Percentiles rank a stretch among this genome's conserved stretches.
These are phyloP conservation scores for Vigna hirtella DNA, from an alignment of 306 rosid species.

Conservation along the genomic window DNA sequence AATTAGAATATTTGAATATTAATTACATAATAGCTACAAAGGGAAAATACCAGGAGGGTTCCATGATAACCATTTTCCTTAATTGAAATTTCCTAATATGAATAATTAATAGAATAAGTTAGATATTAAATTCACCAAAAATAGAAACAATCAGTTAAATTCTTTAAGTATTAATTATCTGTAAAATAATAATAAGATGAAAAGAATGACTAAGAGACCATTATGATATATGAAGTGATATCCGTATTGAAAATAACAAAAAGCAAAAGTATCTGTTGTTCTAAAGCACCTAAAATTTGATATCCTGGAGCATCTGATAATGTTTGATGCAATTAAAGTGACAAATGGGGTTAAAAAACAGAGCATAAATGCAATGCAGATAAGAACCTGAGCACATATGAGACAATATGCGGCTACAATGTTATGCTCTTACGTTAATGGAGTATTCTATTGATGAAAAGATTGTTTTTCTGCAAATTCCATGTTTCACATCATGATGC, in stretches of 20 bases:
- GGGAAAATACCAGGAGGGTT: no score
- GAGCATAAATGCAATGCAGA: background rate
- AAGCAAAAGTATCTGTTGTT: background rate
- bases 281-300: background rate
- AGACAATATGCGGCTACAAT: constrained; percentile 4
- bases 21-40: no score
- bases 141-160: no score
- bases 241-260: background rate
- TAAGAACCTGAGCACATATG: background rate
- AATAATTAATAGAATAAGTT: no score
- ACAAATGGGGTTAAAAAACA: background rate
- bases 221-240: background rate
- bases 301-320: background rate
- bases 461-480: background rate
- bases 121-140: no score
- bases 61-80: no score
- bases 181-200: no score
- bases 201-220: no score
- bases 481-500: background rate
- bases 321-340: background rate
- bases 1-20: no score
- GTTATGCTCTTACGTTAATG: constrained; percentile 2
- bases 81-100: no score
- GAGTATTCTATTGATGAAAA: constrained; percentile 8
- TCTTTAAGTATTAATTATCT: no score